These are phyloP conservation scores for Colletotrichum paranaense DNA, from an alignment of 2,329 filamentous ascomycete species.

Conservation along the genomic window DNA sequence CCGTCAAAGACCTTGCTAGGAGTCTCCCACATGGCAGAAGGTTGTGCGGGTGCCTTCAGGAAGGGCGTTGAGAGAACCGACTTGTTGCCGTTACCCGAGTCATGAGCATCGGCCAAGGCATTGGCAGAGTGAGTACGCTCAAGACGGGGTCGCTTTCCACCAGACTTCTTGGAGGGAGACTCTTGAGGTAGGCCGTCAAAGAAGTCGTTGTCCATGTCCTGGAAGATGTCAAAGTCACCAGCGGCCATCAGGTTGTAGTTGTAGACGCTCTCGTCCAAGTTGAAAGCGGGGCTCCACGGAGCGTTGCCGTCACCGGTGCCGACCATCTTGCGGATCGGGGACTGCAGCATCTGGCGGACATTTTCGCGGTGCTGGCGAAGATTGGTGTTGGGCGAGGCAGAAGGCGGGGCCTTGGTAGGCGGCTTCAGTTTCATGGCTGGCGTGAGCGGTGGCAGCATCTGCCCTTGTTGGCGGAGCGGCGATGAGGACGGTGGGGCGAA, in stretches of 20 bases:
- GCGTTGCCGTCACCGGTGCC: conserved; percentile 57
- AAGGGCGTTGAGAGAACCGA: conserved; percentile 61
- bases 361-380: conserved; percentile 87
- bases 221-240: conserved; percentile 73
- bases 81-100: conserved; percentile 60
- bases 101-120: conserved; percentile 70
- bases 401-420: conserved; percentile 70
- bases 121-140: conserved; percentile 73
- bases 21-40: conserved; percentile 59
- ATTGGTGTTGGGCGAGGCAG: conserved; percentile 93
- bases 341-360: conserved; percentile 84
- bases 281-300: conserved; percentile 76
- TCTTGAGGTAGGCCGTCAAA: conserved; percentile 52
- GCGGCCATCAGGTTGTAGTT: conserved; percentile 58
- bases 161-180: conserved; percentile 74
- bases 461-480: conserved; percentile 70
- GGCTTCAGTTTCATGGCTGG: conserved; percentile 85
- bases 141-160: conserved; percentile 59
- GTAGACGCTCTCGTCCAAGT: conserved; percentile 68
- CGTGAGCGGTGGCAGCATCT: conserved; percentile 81
- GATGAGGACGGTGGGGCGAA: conserved; percentile 73
- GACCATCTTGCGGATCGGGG: conserved; percentile 68
- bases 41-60: conserved; percentile 58
- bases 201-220: conserved; percentile 53
- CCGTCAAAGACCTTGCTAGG: conserved; percentile 68